Evolutionary conservation across 2,329 filamentous ascomycete species (phyloP).

Genomic region (Ceratocystis cacaofunesta): DNA sequence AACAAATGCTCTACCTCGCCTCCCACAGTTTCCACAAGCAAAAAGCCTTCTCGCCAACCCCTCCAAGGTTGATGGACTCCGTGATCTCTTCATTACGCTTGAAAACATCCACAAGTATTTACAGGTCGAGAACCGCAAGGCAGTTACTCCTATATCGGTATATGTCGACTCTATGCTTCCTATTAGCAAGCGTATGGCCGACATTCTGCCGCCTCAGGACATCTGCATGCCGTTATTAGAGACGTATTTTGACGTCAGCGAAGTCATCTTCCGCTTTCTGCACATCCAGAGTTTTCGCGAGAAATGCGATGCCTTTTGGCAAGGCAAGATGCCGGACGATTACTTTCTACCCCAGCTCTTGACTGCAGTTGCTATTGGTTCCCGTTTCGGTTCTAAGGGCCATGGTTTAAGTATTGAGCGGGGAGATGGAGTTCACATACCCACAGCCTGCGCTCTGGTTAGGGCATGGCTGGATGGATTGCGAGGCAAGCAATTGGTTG

Average conservation of each 20-base stretch:
- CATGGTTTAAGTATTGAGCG: slow-evolving; percentile 37
- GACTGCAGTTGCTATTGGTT: slow-evolving; percentile 37
- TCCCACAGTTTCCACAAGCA: slow-evolving; percentile 36
- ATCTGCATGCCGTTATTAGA: slow-evolving; percentile 38
- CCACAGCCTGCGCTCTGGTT: slow-evolving; percentile 41
- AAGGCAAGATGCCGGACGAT: slow-evolving; percentile 31
- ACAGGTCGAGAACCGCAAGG: slow-evolving; percentile 33
- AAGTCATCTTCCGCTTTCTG: slow-evolving; percentile 39
- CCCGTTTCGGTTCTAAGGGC: slow-evolving; percentile 37
- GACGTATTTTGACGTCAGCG: slow-evolving; percentile 35
- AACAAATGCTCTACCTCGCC: neutral
- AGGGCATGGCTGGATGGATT: slow-evolving; percentile 38
- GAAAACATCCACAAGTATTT: slow-evolving; percentile 34
- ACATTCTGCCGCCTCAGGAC: slow-evolving; percentile 36
- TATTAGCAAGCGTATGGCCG: slow-evolving; percentile 41
- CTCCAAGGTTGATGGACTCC: slow-evolving; percentile 27
- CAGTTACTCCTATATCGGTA: slow-evolving; percentile 37
- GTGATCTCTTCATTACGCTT: slow-evolving; percentile 32
- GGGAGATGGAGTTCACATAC: slow-evolving; percentile 40
- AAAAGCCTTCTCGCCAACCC: slow-evolving; percentile 35
- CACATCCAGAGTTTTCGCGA: slow-evolving; percentile 37
- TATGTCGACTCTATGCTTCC: slow-evolving; percentile 46
- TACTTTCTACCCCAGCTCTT: slow-evolving; percentile 40
- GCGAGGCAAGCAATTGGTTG: slow-evolving; percentile 37
- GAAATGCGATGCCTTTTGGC: slow-evolving; percentile 39